phyloP scores from a whole-genome alignment of 805 yeast genomes.

The Pichia phayaonensis region DNA sequence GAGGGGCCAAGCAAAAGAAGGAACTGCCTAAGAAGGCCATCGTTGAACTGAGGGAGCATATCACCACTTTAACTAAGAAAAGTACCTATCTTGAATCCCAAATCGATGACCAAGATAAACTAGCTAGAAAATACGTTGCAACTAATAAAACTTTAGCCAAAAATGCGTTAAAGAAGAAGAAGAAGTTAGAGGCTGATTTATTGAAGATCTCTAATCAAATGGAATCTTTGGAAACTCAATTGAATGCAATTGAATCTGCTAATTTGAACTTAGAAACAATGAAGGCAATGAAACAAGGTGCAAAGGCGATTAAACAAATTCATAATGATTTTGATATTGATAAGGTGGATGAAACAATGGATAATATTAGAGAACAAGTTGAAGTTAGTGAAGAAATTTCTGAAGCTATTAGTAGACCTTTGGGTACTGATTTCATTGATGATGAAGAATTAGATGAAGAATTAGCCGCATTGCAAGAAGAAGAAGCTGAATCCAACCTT shows the following conservation, averaged over 20 bases:
- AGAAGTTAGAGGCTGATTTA: constrained; percentile 68
- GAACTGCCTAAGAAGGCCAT: constrained; percentile 92
- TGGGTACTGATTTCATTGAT: constrained; percentile 70
- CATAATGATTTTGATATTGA: constrained; percentile 94
- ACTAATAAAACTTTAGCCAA: constrained; percentile 69
- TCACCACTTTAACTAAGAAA: constrained; percentile 78
- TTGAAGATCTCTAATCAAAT: constrained; percentile 80
- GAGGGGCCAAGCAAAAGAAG: constrained; percentile 61
- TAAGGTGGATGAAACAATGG: constrained; percentile 96
- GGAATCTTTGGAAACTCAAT: constrained; percentile 82
- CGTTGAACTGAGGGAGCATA: constrained; percentile 80
- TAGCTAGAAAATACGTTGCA: constrained; percentile 71
- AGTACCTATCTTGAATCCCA: constrained; percentile 74
- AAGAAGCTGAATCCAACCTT: constrained; percentile 44
- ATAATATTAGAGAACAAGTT: constrained; percentile 93
- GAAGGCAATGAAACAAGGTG: constrained; percentile 98
- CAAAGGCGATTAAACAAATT: constrained; percentile 91
- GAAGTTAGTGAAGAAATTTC: constrained; percentile 92
- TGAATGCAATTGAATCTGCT: constrained; percentile 87
- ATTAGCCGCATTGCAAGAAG: constrained; percentile 80
- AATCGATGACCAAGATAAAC: constrained; percentile 69
- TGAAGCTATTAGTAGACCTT: constrained; percentile 91
- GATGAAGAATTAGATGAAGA: constrained; percentile 94
- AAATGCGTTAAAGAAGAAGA: constrained; percentile 83
- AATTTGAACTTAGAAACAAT: constrained; percentile 95